phyloP scores from a whole-genome alignment of 176 grass and related monocot genomes.

The Eleusine coracana region DNA sequence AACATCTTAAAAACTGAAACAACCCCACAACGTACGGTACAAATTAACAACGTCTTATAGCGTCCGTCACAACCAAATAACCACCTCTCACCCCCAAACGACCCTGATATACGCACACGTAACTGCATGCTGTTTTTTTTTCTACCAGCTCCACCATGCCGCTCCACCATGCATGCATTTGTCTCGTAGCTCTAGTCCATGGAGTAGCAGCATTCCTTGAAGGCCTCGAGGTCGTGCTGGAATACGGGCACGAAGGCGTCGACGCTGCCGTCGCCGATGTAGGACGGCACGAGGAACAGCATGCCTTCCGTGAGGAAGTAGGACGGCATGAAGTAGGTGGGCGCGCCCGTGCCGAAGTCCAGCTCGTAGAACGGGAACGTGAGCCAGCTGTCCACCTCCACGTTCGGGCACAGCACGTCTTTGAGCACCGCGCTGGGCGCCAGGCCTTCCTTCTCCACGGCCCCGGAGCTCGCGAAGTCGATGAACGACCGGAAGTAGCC shows the following conservation, averaged over 20 bases:
- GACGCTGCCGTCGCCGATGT: constrained; percentile 70
- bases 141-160: too few species aligned
- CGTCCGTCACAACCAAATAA: too few species aligned
- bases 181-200: constrained; percentile 37
- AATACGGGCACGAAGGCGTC: constrained; percentile 77
- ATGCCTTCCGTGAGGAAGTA: constrained; percentile 73
- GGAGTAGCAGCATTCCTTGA: constrained; percentile 65
- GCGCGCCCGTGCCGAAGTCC: constrained; percentile 71
- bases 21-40: too few species aligned
- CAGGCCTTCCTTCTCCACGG: constrained; percentile 48
- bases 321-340: constrained; percentile 73
- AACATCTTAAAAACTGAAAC: too few species aligned
- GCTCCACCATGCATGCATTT: too few species aligned
- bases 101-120: too few species aligned
- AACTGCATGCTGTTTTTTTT: not conserved
- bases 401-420: constrained; percentile 62
- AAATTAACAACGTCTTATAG: too few species aligned
- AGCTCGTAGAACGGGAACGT: constrained; percentile 78
- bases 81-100: too few species aligned
- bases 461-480: constrained; percentile 67
- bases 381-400: constrained; percentile 81
- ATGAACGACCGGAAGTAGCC: constrained; percentile 78
- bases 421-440: constrained; percentile 41
- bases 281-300: constrained; percentile 62
- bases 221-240: constrained; percentile 55